These are phyloP conservation scores for Thuidium tamariscinum DNA, from an alignment of 225 moss, liverwort and hornwort species.

Conservation along the genomic window DNA sequence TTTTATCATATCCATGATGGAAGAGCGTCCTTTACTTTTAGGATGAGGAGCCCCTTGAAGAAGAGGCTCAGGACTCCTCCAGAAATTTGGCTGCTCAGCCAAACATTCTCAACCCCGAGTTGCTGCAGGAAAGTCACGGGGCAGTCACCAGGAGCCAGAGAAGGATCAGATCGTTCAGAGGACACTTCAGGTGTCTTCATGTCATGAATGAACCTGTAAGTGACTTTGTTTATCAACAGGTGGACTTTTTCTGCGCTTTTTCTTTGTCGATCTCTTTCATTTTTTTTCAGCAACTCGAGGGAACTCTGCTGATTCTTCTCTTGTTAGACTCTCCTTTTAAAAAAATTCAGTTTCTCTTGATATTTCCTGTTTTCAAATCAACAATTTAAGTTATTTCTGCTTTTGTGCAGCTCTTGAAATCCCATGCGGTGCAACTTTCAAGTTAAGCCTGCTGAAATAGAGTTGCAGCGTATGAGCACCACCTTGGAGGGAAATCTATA, in stretches of 20 bases:
- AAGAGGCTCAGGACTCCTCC: not conserved
- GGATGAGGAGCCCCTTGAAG: not conserved
- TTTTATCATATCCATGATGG: not conserved
- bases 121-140: not conserved
- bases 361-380: not conserved
- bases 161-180: not conserved
- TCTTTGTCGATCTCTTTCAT: not conserved
- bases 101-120: not conserved
- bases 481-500: not conserved
- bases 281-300: not conserved
- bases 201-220: not conserved
- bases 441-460: not conserved
- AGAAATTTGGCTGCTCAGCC: not conserved
- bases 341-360: not conserved
- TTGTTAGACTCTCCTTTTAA: not conserved
- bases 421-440: not conserved
- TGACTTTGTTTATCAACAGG: not conserved
- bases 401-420: not conserved
- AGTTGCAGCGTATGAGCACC: not conserved
- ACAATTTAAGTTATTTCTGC: not conserved
- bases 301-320: not conserved
- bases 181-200: not conserved
- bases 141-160: not conserved
- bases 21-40: not conserved
- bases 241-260: not conserved